Percentiles rank a stretch among this genome's conserved stretches.
Conservation (phyloP, 1,284 basidiomycete genomes). For the Moesziomyces parantarcticus region DNA sequence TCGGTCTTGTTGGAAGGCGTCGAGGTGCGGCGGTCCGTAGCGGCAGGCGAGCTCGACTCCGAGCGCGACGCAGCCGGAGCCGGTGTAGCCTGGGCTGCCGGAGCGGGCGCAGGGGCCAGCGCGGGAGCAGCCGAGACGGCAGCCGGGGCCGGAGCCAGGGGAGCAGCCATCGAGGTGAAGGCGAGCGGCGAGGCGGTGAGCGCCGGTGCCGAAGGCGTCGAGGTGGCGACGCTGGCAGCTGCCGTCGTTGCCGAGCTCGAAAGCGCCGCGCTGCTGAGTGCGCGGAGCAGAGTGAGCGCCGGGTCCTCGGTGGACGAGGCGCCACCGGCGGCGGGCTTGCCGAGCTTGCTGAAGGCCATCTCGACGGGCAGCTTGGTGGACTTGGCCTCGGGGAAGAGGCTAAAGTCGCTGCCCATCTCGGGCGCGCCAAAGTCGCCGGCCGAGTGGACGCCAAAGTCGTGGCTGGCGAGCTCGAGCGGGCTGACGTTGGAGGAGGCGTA, state of each 20-base stretch:
- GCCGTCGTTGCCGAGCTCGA: conserved; percentile 33
- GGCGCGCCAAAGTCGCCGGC: conserved; percentile 46
- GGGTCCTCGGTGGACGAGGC: conserved; percentile 35
- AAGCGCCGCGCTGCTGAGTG: conserved; percentile 47
- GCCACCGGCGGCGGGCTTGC: conserved; percentile 29
- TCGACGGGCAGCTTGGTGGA: conserved; percentile 34
- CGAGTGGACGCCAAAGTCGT: conserved; percentile 32
- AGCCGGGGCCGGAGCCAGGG: conserved; percentile 20
- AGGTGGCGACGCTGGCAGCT: conserved; percentile 14
- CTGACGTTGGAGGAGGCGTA: conserved; percentile 52
- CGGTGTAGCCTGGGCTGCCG: too few relatives aligned
- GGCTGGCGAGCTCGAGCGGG: conserved; percentile 36
- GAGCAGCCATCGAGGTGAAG: conserved; percentile 30
- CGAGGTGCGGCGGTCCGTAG: conserved; percentile 28
- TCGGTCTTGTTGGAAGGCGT: conserved; percentile 28
- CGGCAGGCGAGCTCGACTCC: conserved; percentile 11
- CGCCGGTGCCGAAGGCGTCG: conserved; percentile 19
- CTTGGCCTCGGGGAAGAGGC: conserved; percentile 50
- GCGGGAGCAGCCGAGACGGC: conserved; percentile 9
- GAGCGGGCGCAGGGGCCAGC: conserved; percentile 13
- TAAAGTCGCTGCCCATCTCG: conserved; percentile 47
- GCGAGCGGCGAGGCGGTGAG: conserved; percentile 47
- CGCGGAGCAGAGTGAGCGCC: conserved; percentile 48
- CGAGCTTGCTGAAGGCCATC: conserved; percentile 57
- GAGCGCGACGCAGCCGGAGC: conserved; percentile 6